A percentile compares a stretch with the other conserved stretches of the same genome.
phyloP scores from a whole-genome alignment of 2,329 filamentous ascomycete species.

The Madurella mycetomatis region DNA sequence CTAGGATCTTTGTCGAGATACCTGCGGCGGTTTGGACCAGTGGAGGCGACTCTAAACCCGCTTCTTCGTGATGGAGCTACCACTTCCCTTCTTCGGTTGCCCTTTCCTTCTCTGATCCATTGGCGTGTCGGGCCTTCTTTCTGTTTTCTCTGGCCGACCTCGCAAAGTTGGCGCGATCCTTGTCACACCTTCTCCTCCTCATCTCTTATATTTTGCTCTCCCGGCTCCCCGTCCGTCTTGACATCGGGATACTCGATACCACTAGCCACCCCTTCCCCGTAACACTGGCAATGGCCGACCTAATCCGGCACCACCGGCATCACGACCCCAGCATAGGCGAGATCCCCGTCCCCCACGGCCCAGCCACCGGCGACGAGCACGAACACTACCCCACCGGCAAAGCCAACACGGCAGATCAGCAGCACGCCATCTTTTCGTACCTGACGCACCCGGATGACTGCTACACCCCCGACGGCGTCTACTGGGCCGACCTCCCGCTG shows the following conservation, averaged over 20 bases:
- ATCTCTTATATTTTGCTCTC: no score
- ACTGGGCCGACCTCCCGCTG: constrained; percentile 86
- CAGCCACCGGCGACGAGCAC: constrained; percentile 45
- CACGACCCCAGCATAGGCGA: constrained; percentile 45
- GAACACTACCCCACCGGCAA: constrained; percentile 42
- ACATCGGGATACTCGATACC: not conserved
- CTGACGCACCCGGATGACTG: constrained; percentile 85
- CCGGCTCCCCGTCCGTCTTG: not conserved
- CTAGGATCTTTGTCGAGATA: not conserved
- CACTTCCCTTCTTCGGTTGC: no score
- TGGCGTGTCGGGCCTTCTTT: no score
- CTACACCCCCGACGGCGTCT: constrained; percentile 75
- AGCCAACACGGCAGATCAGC: constrained; percentile 41
- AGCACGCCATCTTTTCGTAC: constrained; percentile 65
- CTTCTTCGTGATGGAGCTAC: no score
- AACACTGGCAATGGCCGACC: constrained; percentile 27
- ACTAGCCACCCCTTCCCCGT: no score
- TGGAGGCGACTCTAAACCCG: no score
- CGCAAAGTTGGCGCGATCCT: no score
- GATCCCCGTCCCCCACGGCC: constrained; percentile 53
- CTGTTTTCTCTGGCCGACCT: no score
- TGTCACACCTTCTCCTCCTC: no score
- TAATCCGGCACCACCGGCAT: constrained; percentile 36
- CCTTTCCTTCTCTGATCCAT: no score
- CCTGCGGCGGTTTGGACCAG: not conserved